phyloP scores from a whole-genome alignment of 371 early-diverging fungal species.

The Saksenaea oblongispora region DNA sequence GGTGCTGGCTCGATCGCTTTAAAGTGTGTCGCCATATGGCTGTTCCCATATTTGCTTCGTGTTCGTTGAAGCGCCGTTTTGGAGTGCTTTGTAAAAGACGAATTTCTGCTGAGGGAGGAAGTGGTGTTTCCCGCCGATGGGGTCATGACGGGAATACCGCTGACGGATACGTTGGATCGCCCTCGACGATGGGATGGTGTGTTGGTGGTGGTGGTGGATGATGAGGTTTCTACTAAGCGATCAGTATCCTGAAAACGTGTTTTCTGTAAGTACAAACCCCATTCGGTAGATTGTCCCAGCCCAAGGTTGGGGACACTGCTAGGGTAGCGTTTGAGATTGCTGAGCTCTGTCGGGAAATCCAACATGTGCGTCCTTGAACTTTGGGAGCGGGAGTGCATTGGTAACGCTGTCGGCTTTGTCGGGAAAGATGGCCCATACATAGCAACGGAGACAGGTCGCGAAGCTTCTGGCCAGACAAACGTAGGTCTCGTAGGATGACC shows the following conservation, averaged over 20 bases:
- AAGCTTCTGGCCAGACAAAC: not conserved
- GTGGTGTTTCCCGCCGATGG: not conserved
- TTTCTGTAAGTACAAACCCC: not conserved
- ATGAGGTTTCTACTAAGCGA: constrained; percentile 14
- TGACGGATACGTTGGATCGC: constrained; percentile 30
- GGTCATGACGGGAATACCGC: constrained; percentile 12
- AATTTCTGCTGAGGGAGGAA: not conserved
- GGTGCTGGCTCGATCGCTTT: constrained; percentile 30
- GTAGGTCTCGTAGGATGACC: not conserved
- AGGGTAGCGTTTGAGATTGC: not conserved
- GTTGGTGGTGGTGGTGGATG: not conserved
- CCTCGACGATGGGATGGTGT: constrained; percentile 19
- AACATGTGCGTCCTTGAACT: not conserved
- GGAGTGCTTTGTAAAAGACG: constrained; percentile 2
- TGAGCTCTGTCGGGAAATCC: not conserved
- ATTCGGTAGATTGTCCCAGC: not conserved
- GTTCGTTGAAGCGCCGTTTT: constrained; percentile 14
- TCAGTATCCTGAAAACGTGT: too few species aligned
- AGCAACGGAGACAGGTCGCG: not conserved
- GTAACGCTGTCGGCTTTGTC: not conserved
- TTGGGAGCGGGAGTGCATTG: not conserved
- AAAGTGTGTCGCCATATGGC: constrained; percentile 28
- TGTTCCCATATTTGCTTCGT: constrained; percentile 27
- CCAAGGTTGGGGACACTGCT: not conserved
- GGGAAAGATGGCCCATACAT: not conserved